Percentiles rank a stretch among this genome's conserved stretches.
phyloP scores from a whole-genome alignment of 2,329 filamentous ascomycete genomes.

The Aspergillus quadrilineatus region DNA sequence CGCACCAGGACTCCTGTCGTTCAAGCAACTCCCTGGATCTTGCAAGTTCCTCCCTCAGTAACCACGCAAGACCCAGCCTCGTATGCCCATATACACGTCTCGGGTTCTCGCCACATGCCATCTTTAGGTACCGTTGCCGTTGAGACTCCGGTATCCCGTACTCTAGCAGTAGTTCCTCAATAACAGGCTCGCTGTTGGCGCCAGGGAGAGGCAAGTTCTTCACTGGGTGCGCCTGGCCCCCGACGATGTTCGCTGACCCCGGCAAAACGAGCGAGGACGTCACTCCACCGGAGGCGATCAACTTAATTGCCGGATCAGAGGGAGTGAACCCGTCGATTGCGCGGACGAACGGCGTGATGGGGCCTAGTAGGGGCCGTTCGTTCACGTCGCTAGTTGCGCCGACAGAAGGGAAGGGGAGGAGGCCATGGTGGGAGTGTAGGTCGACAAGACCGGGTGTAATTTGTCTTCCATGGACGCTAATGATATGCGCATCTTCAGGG shows the following conservation, averaged over 20 bases:
- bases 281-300: conserved; percentile 72
- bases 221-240: conserved; percentile 67
- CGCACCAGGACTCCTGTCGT: neutral
- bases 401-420: conserved; percentile 57
- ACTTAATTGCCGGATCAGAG: conserved; percentile 63
- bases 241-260: conserved; percentile 71
- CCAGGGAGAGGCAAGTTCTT: conserved; percentile 63
- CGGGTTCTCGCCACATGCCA: conserved; percentile 72
- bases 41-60: conserved; percentile 50
- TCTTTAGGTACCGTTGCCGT: conserved; percentile 71
- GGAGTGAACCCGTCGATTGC: conserved; percentile 66
- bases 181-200: conserved; percentile 55
- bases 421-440: conserved; percentile 68
- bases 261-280: conserved; percentile 67
- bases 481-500: neutral
- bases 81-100: conserved; percentile 62
- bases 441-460: conserved; percentile 68
- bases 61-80: conserved; percentile 67
- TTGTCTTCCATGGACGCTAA: conserved; percentile 3
- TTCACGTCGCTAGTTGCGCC: conserved; percentile 60
- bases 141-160: conserved; percentile 55
- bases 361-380: conserved; percentile 55
- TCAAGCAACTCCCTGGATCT: neutral
- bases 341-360: conserved; percentile 64
- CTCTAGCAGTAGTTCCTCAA: conserved; percentile 63